Conservation (phyloP, 768 basidiomycete species). For the Suillus cothurnatus region DNA sequence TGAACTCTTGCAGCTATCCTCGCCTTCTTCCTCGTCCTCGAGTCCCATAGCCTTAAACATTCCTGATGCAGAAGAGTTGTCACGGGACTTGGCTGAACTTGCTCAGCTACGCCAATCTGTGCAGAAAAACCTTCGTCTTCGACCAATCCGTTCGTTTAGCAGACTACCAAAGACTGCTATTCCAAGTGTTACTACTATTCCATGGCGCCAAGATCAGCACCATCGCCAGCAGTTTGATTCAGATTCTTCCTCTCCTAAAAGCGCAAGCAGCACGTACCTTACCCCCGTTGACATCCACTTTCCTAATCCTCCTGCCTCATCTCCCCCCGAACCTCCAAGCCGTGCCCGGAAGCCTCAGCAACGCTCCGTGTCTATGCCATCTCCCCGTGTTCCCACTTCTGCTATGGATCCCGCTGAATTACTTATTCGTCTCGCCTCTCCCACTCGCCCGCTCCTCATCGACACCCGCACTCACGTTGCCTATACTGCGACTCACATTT, state of each 20-base stretch:
- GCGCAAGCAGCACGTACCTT: constrained; percentile 53
- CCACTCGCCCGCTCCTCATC: constrained; percentile 65
- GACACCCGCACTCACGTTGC: constrained; percentile 77
- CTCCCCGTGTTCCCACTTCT: constrained; percentile 37
- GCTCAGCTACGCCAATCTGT: constrained; percentile 72
- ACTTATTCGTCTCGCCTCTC: constrained; percentile 49
- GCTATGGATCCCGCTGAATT: constrained; percentile 46
- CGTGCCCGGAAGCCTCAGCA: constrained; percentile 15
- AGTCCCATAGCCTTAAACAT: constrained; percentile 19
- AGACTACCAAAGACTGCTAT: constrained; percentile 49
- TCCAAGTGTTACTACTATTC: background rate
- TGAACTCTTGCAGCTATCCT: constrained; percentile 27
- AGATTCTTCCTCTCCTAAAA: constrained; percentile 40
- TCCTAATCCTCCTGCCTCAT: constrained; percentile 28
- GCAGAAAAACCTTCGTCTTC: constrained; percentile 73
- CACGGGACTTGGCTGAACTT: constrained; percentile 66
- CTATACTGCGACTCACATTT: constrained; percentile 66
- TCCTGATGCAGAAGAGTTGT: constrained; percentile 55
- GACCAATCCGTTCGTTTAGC: constrained; percentile 68
- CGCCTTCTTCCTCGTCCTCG: constrained; percentile 32
- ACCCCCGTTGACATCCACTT: constrained; percentile 47
- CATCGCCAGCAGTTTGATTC: constrained; percentile 10
- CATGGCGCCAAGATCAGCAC: constrained; percentile 9
- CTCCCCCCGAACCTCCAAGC: constrained; percentile 17
- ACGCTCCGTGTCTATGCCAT: constrained; percentile 14